Conservation (phyloP, 2,329 filamentous ascomycete species). For the Colletotrichum filicis region DNA sequence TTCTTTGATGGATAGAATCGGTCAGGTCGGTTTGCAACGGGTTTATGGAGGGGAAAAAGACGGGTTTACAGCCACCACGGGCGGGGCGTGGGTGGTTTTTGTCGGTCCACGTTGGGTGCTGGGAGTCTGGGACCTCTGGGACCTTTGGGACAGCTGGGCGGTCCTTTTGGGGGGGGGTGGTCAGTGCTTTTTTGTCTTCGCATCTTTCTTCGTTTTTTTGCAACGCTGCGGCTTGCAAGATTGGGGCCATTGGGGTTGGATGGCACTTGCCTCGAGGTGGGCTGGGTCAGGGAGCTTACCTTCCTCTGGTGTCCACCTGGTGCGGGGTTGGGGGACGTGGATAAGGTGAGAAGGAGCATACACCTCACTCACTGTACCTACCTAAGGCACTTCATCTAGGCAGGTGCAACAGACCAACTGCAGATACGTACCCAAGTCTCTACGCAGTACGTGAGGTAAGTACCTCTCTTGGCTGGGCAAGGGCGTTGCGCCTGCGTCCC, state of each 20-base stretch:
- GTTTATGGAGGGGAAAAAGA: slow-evolving; percentile 39
- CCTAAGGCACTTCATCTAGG: not conserved
- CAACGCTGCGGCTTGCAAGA: not conserved
- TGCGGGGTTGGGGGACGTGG: slow-evolving; percentile 9
- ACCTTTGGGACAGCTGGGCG: not conserved
- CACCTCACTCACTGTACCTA: too few relatives aligned
- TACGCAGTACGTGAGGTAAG: not conserved
- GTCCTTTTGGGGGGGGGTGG: not conserved
- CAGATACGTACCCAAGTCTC: not conserved
- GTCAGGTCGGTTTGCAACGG: slow-evolving; percentile 44
- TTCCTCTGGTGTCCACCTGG: not conserved
- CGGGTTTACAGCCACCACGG: slow-evolving; percentile 28
- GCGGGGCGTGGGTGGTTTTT: slow-evolving; percentile 33
- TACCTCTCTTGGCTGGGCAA: not conserved
- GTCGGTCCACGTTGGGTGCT: slow-evolving; percentile 16
- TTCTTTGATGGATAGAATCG: slow-evolving; percentile 35
- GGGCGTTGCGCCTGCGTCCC: not conserved
- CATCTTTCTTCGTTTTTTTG: not conserved
- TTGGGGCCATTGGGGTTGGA: not conserved
- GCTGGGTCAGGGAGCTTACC: not conserved
- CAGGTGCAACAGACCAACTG: not conserved
- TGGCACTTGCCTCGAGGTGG: not conserved
- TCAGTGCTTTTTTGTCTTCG: slow-evolving; percentile 1
- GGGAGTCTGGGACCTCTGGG: too few relatives aligned
- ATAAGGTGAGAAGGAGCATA: not conserved